A percentile compares a stretch with the other conserved stretches of the same genome.
Evolutionary conservation across 371 early-diverging fungal species (phyloP).

Genomic region (Nematocida sp.): DNA sequence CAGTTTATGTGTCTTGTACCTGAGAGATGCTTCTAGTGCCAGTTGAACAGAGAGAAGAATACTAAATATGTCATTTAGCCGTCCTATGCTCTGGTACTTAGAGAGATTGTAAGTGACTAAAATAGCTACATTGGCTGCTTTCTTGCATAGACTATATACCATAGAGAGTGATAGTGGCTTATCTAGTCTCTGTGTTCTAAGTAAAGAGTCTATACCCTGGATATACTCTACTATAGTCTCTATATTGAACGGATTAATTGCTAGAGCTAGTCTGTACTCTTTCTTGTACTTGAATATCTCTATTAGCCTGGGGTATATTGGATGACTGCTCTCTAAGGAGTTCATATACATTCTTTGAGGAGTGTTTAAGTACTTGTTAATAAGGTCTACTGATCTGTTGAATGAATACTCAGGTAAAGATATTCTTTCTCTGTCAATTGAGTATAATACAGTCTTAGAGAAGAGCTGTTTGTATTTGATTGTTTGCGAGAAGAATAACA

Average conservation of each 20-base stretch:
- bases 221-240: neutral
- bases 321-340: neutral
- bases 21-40: neutral
- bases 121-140: neutral
- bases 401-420: neutral
- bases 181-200: neutral
- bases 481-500: conserved; percentile 16
- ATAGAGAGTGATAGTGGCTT: neutral
- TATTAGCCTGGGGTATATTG: conserved; percentile 9
- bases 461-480: neutral
- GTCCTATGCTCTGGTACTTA: neutral
- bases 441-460: neutral
- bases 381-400: conserved; percentile 3
- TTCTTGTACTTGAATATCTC: conserved; percentile 19
- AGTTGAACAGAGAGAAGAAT: neutral
- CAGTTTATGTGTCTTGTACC: neutral
- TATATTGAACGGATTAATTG: conserved; percentile 19
- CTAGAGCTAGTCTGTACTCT: conserved; percentile 7
- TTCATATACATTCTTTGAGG: conserved; percentile 21
- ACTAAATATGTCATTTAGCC: neutral
- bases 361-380: conserved; percentile 24
- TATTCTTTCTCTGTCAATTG: neutral
- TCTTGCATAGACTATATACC: conserved; percentile 1
- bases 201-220: neutral
- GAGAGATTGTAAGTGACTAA: neutral